Percentiles rank a stretch among this genome's conserved stretches.
These are phyloP conservation scores for Leucocoprinus birnbaumii DNA, from an alignment of 768 basidiomycete genomes.

Conservation along the genomic window DNA sequence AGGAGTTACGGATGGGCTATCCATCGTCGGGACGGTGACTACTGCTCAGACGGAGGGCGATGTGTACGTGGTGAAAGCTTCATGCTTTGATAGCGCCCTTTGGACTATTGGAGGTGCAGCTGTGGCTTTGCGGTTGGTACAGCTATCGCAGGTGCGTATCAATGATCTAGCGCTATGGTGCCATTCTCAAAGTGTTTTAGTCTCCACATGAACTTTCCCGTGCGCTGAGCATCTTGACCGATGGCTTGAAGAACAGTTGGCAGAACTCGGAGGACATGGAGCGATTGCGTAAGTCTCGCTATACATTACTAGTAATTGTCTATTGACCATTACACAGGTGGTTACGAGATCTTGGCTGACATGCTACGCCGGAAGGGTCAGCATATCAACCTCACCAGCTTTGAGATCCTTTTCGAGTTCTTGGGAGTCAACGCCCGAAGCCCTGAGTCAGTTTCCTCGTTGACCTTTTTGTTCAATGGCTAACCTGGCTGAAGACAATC, in stretches of 20 bases:
- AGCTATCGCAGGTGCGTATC: conserved; percentile 63
- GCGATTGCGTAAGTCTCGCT: conserved; percentile 57
- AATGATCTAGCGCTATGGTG: not conserved
- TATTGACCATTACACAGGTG: conserved; percentile 45
- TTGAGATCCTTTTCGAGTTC: conserved; percentile 83
- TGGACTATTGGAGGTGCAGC: conserved; percentile 85
- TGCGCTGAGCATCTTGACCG: conserved; percentile 68
- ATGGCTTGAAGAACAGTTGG: conserved; percentile 84
- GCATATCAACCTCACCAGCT: conserved; percentile 76
- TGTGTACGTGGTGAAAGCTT: conserved; percentile 56
- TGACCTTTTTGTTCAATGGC: not conserved
- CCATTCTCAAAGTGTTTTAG: conserved; percentile 27
- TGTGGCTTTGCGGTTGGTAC: conserved; percentile 68
- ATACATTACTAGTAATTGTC: not conserved
- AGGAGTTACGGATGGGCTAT: not conserved
- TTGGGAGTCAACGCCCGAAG: conserved; percentile 80
- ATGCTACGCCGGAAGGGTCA: conserved; percentile 70
- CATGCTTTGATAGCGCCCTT: conserved; percentile 68
- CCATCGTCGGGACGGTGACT: not conserved
- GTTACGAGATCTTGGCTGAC: conserved; percentile 82
- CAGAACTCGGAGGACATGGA: conserved; percentile 96
- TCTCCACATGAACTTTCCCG: conserved; percentile 76
- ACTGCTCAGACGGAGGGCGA: conserved; percentile 41
- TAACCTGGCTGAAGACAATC: conserved; percentile 51
- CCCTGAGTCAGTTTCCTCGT: conserved; percentile 59